A percentile compares a stretch with the other conserved stretches of the same genome.
Conservation (phyloP, 2,329 filamentous ascomycete genomes). For the Fusarium begoniae region DNA sequence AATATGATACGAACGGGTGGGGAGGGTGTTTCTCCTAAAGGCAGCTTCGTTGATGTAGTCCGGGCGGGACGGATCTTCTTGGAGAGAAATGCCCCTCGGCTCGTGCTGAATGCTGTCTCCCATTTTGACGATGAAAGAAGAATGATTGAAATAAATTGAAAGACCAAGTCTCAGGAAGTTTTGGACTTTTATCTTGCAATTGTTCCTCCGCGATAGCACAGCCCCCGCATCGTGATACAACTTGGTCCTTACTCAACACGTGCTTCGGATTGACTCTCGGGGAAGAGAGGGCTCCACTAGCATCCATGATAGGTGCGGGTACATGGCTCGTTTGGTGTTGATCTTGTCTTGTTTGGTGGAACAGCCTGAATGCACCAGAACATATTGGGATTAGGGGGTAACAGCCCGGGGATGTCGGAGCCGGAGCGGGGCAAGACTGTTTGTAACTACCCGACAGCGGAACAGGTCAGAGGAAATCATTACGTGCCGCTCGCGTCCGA, state of each 20-base stretch:
- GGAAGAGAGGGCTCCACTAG: conserved; percentile 13
- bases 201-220: background rate
- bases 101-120: conserved; percentile 19
- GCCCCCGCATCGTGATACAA: conserved; percentile 30
- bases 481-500: background rate
- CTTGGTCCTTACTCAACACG: conserved; percentile 1
- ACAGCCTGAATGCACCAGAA: background rate
- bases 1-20: conserved; percentile 62
- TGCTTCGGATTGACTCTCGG: conserved; percentile 16
- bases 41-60: conserved; percentile 62
- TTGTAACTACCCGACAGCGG: background rate
- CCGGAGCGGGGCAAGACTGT: background rate
- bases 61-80: conserved; percentile 49
- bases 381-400: background rate
- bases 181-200: conserved; percentile 23
- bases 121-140: conserved; percentile 22
- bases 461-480: background rate
- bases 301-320: conserved; percentile 29
- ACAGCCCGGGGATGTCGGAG: conserved; percentile 23
- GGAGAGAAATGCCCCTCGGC: conserved; percentile 44
- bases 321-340: conserved; percentile 20
- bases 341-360: conserved; percentile 14
- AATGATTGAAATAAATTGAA: background rate
- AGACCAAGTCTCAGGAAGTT: background rate
- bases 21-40: conserved; percentile 63